phyloP scores from a whole-genome alignment of 164 flowering plant species.

The Tetrastigma voinierianum region DNA sequence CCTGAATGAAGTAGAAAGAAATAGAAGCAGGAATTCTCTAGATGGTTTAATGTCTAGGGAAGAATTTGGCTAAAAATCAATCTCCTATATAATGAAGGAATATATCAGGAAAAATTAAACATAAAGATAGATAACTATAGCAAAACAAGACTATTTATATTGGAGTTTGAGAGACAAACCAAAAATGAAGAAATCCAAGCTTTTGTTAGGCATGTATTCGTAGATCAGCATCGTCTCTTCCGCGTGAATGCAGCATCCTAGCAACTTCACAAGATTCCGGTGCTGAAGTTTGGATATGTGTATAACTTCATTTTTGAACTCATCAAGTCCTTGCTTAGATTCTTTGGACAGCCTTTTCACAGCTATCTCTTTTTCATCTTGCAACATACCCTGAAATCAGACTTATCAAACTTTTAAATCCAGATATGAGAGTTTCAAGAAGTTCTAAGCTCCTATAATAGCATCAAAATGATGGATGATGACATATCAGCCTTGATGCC shows the following conservation, averaged over 20 bases:
- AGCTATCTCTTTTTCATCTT: constrained; percentile 17
- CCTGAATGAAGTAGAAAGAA: too few species aligned
- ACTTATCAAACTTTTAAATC: not conserved
- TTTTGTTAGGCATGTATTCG: constrained; percentile 19
- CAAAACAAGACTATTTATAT: too few species aligned
- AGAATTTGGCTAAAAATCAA: too few species aligned
- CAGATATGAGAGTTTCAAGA: not conserved
- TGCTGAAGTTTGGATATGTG: constrained; percentile 18
- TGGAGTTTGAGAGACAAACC: constrained; percentile 5
- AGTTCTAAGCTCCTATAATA: not conserved
- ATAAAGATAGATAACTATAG: too few species aligned
- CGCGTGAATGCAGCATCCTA: constrained; percentile 21
- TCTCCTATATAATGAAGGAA: too few species aligned
- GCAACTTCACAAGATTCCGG: constrained; percentile 20
- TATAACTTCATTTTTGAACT: constrained; percentile 19
- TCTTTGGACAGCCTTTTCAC: constrained; percentile 15
- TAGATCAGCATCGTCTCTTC: constrained; percentile 16
- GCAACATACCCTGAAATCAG: constrained; percentile 5
- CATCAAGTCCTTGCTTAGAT: constrained; percentile 16
- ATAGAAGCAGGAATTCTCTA: too few species aligned
- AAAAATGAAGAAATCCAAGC: constrained; percentile 20
- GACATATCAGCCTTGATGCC: too few species aligned
- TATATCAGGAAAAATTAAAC: too few species aligned
- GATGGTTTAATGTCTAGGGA: too few species aligned
- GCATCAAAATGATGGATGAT: too few species aligned